Conservation (phyloP, 805 yeast genomes). For the Candida golubevii region DNA sequence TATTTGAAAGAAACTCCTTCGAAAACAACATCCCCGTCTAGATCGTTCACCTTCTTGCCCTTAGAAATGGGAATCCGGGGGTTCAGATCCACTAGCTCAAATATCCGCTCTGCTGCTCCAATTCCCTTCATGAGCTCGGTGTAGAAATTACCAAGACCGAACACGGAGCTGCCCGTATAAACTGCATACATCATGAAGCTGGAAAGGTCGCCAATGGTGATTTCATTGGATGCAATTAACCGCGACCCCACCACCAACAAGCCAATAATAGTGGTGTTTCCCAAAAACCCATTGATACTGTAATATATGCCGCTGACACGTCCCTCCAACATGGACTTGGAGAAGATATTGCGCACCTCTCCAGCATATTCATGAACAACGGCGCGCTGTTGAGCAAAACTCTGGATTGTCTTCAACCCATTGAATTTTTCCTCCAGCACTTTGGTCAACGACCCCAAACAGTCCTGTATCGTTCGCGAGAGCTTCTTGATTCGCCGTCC, state of each 20-base stretch:
- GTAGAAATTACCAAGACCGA: constrained; percentile 86
- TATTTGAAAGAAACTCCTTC: constrained; percentile 64
- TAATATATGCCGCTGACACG: constrained; percentile 68
- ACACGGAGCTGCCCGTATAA: constrained; percentile 88
- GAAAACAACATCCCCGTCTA: constrained; percentile 58
- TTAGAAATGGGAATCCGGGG: constrained; percentile 65
- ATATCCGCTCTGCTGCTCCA: constrained; percentile 89
- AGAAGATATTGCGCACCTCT: constrained; percentile 61
- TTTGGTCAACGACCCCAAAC: constrained; percentile 80
- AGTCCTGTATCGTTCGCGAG: constrained; percentile 74
- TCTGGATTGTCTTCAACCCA: constrained; percentile 82
- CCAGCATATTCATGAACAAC: constrained; percentile 74
- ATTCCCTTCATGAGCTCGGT: constrained; percentile 96
- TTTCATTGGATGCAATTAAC: constrained; percentile 70
- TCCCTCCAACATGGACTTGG: constrained; percentile 77
- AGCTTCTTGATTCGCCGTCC: constrained; percentile 74
- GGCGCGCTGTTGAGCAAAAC: constrained; percentile 78
- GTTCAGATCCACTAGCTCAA: constrained; percentile 76
- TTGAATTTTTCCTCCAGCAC: constrained; percentile 88
- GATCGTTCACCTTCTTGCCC: constrained; percentile 47
- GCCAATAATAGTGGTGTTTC: constrained; percentile 75
- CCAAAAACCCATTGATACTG: constrained; percentile 78
- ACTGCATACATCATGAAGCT: constrained; percentile 95
- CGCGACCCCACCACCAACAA: constrained; percentile 75
- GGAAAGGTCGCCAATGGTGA: constrained; percentile 84